Percentiles rank a stretch among this genome's conserved stretches.
Evolutionary conservation across 345 rosid species (phyloP).

Genomic region (Lepidium aucheri): DNA sequence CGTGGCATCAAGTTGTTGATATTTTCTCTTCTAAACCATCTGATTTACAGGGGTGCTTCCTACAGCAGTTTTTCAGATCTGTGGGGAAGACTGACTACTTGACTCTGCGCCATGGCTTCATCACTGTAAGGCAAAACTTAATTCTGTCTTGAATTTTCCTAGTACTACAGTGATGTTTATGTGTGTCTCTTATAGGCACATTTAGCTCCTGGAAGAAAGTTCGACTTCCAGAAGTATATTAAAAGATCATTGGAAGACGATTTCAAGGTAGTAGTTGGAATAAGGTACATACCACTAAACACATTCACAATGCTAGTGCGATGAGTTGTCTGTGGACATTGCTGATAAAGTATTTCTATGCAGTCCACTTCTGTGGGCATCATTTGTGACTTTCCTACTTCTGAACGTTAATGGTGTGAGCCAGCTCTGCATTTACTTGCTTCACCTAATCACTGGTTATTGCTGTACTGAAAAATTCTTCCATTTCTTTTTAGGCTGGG

Average conservation of each 20-base stretch:
- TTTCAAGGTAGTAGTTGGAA: slow-evolving; percentile 65
- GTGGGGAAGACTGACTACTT: slow-evolving; percentile 72
- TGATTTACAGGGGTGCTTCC: slow-evolving; percentile 70
- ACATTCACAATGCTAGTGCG: background rate
- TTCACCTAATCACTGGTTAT: background rate
- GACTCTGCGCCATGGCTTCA: slow-evolving; percentile 79
- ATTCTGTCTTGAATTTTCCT: background rate
- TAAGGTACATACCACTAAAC: slow-evolving; percentile 40
- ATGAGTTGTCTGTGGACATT: background rate
- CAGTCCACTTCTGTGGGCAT: slow-evolving; percentile 85
- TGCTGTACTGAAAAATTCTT: background rate
- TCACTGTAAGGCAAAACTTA: slow-evolving; percentile 42
- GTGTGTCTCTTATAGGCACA: slow-evolving; percentile 46
- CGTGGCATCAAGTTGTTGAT: background rate
- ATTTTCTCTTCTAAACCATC: background rate
- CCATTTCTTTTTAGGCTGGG: slow-evolving; percentile 50
- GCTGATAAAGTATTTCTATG: slow-evolving; percentile 6
- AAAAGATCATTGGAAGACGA: slow-evolving; percentile 88
- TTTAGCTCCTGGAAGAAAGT: slow-evolving; percentile 76
- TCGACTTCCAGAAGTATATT: slow-evolving; percentile 75
- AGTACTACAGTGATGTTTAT: background rate
- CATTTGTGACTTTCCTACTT: slow-evolving; percentile 76
- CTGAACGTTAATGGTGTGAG: slow-evolving; percentile 78
- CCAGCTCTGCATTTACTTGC: background rate
- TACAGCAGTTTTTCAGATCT: slow-evolving; percentile 71